Evolutionary conservation across 2,329 filamentous ascomycete genomes (phyloP), one percentile per base, ranked within the genome.

Genomic region (Scedosporium aurantiacum): DNA sequence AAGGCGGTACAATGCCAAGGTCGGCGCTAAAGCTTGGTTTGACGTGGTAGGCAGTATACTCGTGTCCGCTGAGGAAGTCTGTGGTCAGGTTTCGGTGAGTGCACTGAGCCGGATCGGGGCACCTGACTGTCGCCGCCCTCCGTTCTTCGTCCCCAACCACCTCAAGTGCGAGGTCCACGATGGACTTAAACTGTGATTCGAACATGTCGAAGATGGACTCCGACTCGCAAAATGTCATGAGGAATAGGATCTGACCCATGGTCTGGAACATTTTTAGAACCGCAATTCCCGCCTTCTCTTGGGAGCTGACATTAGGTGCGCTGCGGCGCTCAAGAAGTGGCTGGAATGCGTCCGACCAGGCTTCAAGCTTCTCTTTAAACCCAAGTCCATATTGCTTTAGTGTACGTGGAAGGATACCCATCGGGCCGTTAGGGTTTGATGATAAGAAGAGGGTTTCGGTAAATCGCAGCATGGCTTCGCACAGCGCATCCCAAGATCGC

Each of bases 11-110:
- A 61, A 89, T 82, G 18, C 85, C 85, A 10, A 86, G 71, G 58
- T 87, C 83, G 25, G 85, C 79, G 52, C 82, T 84, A 69, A 88
- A 88, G 65, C 80, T 82, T 1, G 82, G 79, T 68, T 82, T 84
- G 67, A 84, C 79, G 65, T 84, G 81, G 37, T 70, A 70, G 0
- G 79, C 73, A 5, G 74, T 74, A 62, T 77, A 78, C 37, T 74
- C 73, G 52, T 76, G 73, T 7, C 75, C 73, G 8, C 72, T 73
- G 63, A 76, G 78, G 60, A 71, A 72, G 59, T 73, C 74, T 41
- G 45, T 64, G 50, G 61, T 64, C 16, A 67, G 67, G 63, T 68
- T 68, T 57, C 70, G 70, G 60, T 82, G 79, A 21, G 68, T 71
- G 66, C 79, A 82, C 18, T 71, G 71, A 1, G 70, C 66, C 1